Evolutionary conservation across 2,329 filamentous ascomycete species (phyloP), one percentile per base, ranked within the genome.

Genomic region (Tolypocladium album): DNA sequence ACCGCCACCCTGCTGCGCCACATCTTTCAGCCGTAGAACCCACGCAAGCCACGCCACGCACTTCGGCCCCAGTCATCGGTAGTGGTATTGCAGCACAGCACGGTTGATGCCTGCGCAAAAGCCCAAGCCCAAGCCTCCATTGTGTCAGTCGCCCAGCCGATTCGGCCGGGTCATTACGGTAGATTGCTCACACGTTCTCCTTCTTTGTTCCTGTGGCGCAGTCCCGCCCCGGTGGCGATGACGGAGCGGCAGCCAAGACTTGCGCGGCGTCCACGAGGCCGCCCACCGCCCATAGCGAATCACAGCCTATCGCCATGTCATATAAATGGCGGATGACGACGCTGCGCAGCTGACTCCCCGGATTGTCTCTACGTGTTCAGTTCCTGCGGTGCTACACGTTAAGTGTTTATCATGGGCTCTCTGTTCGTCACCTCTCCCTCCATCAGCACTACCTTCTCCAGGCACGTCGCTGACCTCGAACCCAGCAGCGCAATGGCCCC

Each of bases 401-500:
- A 11, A 36, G 34, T 50, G 27, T 6, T 34, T 20, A n/a, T 12
- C 9, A 64, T 64, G 63, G 62, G 59, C 53, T 65, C 63, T 52
- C 59, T 63, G 47, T 56, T 50, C 39, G 52, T 62, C 15, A 57
- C 55, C 39, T 42, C 50, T 22, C 52, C 57, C 20, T 34, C 52
- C 47, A 43, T 53, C 47, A 55, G 6, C 22, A 43, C 53, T 24
- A 40, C 56, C 56, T 40, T 38, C 15, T 47, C 58, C n/a, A 61
- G 42, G 67, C 64, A 60, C 31, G 40, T 27, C 39, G 56, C 24
- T 50, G 56, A 56, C 61, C 63, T 59, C 57, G 56, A 59, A 43
- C 8, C 9, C 65, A 67, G 67, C 59, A 66, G 61, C 63, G 66
- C 67, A 22, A 76, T 75, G 74, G 67, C 73, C 61, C 71, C 69